Conservation (phyloP, 179 eudicot genomes). For the Camellia oleifera region DNA sequence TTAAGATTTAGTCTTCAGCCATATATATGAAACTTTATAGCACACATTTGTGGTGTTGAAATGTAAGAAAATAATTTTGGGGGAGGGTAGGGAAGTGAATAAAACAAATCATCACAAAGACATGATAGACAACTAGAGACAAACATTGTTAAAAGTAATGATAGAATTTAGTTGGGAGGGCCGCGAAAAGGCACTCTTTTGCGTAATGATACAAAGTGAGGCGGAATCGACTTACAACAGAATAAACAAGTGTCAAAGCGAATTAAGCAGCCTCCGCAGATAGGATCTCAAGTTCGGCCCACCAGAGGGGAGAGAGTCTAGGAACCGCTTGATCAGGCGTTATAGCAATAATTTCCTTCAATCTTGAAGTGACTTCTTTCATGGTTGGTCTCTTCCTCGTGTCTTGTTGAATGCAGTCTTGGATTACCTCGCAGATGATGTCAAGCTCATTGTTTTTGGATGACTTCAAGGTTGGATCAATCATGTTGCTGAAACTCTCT, state of each 20-base stretch:
- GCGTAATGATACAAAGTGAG: neutral
- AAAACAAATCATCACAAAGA: neutral
- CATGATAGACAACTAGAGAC: neutral
- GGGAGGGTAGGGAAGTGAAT: neutral
- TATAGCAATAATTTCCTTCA: slow-evolving; percentile 54
- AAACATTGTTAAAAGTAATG: neutral
- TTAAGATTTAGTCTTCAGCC: neutral
- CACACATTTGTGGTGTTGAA: neutral
- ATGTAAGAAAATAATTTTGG: neutral
- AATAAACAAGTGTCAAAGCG: neutral
- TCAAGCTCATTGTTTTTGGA: slow-evolving; percentile 72
- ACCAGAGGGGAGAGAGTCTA: slow-evolving; percentile 91
- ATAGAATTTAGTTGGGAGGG: neutral
- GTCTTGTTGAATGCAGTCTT: slow-evolving; percentile 54
- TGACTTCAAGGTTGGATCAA: slow-evolving; percentile 70
- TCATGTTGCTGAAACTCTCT: slow-evolving; percentile 32
- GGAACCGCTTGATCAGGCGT: slow-evolving; percentile 84
- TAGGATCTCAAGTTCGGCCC: slow-evolving; percentile 97
- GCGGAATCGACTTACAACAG: slow-evolving; percentile 1
- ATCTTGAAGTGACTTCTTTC: slow-evolving; percentile 43
- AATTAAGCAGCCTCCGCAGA: slow-evolving; percentile 71
- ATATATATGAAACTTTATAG: neutral
- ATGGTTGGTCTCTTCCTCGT: slow-evolving; percentile 58
- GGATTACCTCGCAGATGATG: slow-evolving; percentile 59
- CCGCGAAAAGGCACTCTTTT: neutral